phyloP scores from a whole-genome alignment of 305 asterid genomes.

The Andrographis paniculata region DNA sequence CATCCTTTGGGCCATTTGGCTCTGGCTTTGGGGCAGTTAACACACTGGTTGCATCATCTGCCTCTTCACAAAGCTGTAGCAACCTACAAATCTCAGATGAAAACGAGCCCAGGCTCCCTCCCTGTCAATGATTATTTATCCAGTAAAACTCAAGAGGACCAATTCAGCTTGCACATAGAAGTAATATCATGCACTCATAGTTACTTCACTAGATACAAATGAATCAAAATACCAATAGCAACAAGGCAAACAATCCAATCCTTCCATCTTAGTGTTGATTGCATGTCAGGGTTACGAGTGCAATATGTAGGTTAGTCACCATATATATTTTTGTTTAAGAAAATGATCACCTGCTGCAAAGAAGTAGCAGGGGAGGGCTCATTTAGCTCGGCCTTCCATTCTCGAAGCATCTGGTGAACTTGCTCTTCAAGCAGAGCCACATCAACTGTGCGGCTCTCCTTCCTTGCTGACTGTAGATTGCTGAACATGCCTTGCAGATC shows the following conservation, averaged over 20 bases:
- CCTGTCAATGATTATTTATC: conserved; percentile 31
- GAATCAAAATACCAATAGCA: too few species aligned
- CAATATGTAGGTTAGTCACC: too few species aligned
- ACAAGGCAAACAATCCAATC: too few species aligned
- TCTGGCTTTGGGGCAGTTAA: conserved; percentile 85
- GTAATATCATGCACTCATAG: too few species aligned
- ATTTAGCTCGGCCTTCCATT: conserved; percentile 1
- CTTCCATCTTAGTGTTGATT: too few species aligned
- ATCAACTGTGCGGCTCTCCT: conserved; percentile 3
- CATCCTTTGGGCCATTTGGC: conserved; percentile 52
- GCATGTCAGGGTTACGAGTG: too few species aligned
- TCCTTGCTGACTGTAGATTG: neutral
- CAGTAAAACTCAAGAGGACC: neutral
- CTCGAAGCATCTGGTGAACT: conserved; percentile 4
- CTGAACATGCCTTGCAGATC: conserved; percentile 1
- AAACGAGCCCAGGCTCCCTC: conserved; percentile 59
- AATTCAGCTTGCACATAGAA: neutral
- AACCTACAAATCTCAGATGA: conserved; percentile 77
- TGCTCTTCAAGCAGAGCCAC: neutral
- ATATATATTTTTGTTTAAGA: neutral
- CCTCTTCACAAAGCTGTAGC: conserved; percentile 86
- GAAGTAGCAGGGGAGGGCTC: conserved; percentile 1
- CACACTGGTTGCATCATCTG: conserved; percentile 96
- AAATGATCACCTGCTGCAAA: conserved; percentile 1
- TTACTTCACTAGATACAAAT: too few species aligned